Evolutionary conservation across 2,329 filamentous ascomycete genomes (phyloP).

Genomic region (Grosmannia penicillata): DNA sequence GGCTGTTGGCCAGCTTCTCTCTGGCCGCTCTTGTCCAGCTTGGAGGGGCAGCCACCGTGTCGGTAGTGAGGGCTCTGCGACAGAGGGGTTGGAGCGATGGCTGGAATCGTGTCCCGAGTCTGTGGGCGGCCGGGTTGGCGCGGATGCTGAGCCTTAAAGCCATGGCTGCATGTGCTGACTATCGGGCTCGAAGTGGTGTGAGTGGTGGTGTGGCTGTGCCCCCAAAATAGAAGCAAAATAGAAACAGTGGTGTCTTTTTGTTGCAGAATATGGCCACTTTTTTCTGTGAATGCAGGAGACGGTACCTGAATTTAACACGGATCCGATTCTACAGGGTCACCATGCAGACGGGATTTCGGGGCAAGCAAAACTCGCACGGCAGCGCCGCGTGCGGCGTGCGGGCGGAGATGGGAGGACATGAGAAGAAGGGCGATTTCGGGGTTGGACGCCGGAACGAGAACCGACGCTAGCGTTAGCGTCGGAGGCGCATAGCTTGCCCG

Average conservation of each 20-base stretch:
- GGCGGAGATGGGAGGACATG: neutral
- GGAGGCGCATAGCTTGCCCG: neutral
- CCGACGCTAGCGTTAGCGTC: neutral
- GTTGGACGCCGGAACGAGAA: neutral
- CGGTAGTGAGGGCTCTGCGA: neutral
- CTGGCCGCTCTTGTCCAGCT: neutral
- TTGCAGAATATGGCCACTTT: neutral
- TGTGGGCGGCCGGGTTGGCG: neutral
- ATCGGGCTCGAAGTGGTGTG: neutral
- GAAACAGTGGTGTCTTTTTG: neutral
- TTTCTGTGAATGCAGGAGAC: neutral
- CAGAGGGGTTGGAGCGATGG: neutral
- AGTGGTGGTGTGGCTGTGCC: neutral
- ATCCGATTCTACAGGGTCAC: neutral
- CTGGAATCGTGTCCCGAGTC: neutral
- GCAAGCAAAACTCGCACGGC: neutral
- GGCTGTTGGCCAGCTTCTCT: neutral
- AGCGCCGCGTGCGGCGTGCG: neutral
- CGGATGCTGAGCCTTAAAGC: neutral
- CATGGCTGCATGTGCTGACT: neutral
- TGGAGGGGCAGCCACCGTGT: neutral
- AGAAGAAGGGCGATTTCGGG: neutral
- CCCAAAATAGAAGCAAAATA: neutral
- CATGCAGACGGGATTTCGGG: neutral
- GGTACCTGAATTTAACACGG: neutral